Evolutionary conservation across 352 stramenopile genomes (phyloP).

Genomic region (Thraustochytrium striatum): DNA sequence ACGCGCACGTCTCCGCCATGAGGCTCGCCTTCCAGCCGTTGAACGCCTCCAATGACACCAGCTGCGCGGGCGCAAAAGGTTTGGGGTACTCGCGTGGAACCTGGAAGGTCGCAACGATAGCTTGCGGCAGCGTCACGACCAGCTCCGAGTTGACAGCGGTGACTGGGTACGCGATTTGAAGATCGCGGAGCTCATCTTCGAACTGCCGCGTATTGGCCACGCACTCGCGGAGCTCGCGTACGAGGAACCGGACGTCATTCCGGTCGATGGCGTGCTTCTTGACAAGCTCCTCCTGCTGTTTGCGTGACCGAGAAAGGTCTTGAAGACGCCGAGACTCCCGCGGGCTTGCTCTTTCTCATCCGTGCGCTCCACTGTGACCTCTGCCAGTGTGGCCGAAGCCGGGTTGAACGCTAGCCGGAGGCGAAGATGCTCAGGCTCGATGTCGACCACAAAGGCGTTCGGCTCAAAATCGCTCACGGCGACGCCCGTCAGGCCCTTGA

Average conservation of each 20-base stretch:
- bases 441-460: slow-evolving; percentile 5
- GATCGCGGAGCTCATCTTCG: not conserved
- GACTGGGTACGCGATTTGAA: not conserved
- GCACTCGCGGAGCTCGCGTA: slow-evolving; percentile 34
- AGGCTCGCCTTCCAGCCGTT: slow-evolving; percentile 41
- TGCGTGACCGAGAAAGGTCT: not conserved
- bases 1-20: not conserved
- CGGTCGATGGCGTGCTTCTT: not conserved
- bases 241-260: slow-evolving; percentile 40
- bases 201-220: not conserved
- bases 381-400: not conserved
- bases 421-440: not conserved
- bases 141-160: slow-evolving; percentile 14
- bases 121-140: slow-evolving; percentile 20
- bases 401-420: slow-evolving; percentile 22
- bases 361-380: not conserved
- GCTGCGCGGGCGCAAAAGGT: not conserved
- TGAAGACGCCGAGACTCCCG: not conserved
- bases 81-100: not conserved
- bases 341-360: not conserved
- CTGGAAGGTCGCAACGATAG: slow-evolving; percentile 30
- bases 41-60: slow-evolving; percentile 33
- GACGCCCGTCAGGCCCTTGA: slow-evolving; percentile 19
- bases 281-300: not conserved
- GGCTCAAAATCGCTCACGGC: slow-evolving; percentile 12